Conservation (phyloP, 192 early-diverging fungal species). For the Backusella australiensis region DNA sequence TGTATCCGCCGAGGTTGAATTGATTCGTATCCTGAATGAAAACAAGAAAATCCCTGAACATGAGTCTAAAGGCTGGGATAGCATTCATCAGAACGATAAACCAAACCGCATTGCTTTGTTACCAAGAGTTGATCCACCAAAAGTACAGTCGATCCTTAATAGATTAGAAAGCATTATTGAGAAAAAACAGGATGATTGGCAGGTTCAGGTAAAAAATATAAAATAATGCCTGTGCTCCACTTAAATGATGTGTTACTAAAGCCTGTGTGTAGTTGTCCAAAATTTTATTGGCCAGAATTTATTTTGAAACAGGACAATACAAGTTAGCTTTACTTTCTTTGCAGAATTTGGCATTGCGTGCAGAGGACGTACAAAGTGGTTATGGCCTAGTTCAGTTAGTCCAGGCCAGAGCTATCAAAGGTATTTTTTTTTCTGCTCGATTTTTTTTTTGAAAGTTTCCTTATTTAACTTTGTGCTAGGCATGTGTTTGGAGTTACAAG, state of each 20-base stretch:
- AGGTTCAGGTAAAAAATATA: conserved; percentile 2
- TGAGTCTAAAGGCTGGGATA: conserved; percentile 10
- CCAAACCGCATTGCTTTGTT: background rate
- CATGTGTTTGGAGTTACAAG: conserved; percentile 43
- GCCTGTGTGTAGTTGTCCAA: conserved; percentile 29
- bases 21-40: conserved; percentile 1
- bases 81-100: conserved; percentile 13
- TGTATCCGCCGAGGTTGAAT: conserved; percentile 8
- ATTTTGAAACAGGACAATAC: conserved; percentile 54
- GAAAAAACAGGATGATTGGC: conserved; percentile 12
- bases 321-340: conserved; percentile 41
- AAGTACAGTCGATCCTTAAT: conserved; percentile 1
- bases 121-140: background rate
- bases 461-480: conserved; percentile 19
- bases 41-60: background rate
- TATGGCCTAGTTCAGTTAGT: conserved; percentile 59
- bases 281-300: conserved; percentile 55
- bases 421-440: conserved; percentile 3
- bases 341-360: conserved; percentile 32
- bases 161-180: background rate
- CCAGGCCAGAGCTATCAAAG: conserved; percentile 56
- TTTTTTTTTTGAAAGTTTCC: background rate
- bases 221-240: background rate
- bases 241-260: background rate
- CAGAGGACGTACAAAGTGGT: conserved; percentile 37